Percentiles rank a stretch among this genome's conserved stretches.
Conservation (phyloP, 345 rosid species). For the Viola odorata region DNA sequence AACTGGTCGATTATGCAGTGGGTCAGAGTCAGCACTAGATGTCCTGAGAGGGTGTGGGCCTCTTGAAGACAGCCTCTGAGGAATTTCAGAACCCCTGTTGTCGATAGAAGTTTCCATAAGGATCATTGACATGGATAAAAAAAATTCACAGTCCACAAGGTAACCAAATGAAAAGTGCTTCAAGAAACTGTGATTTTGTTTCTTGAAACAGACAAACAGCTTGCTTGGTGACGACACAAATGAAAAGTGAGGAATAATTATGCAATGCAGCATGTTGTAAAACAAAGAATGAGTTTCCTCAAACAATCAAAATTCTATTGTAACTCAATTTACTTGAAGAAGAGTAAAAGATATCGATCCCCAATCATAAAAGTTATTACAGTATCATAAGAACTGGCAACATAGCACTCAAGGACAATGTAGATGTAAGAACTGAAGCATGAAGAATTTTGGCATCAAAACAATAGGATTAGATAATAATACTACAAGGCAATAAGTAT, state of each 20-base stretch:
- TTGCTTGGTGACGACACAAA: too few relatives aligned
- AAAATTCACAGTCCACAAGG: neutral
- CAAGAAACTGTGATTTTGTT: neutral
- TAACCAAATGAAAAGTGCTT: neutral
- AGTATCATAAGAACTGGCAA: neutral
- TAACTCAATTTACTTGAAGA: too few relatives aligned
- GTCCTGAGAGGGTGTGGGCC: constrained; percentile 48
- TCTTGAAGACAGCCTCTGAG: constrained; percentile 72
- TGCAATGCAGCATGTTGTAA: too few relatives aligned
- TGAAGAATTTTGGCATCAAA: too few relatives aligned
- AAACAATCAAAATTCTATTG: too few relatives aligned
- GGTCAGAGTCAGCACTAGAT: constrained; percentile 50
- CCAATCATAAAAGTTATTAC: neutral
- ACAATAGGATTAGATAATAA: neutral
- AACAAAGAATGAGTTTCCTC: too few relatives aligned
- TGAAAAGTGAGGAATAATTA: too few relatives aligned
- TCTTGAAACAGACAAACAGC: too few relatives aligned
- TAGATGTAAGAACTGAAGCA: too few relatives aligned
- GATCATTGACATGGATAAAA: neutral
- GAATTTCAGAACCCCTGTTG: constrained; percentile 55
- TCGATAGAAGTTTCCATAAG: neutral
- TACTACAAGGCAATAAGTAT: neutral
- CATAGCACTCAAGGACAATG: neutral
- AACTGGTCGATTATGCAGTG: constrained; percentile 41
- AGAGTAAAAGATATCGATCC: neutral